Percentiles rank a stretch among this genome's conserved stretches.
phyloP scores from a whole-genome alignment of 305 asterid genomes.

The Fraxinus dipetala region DNA sequence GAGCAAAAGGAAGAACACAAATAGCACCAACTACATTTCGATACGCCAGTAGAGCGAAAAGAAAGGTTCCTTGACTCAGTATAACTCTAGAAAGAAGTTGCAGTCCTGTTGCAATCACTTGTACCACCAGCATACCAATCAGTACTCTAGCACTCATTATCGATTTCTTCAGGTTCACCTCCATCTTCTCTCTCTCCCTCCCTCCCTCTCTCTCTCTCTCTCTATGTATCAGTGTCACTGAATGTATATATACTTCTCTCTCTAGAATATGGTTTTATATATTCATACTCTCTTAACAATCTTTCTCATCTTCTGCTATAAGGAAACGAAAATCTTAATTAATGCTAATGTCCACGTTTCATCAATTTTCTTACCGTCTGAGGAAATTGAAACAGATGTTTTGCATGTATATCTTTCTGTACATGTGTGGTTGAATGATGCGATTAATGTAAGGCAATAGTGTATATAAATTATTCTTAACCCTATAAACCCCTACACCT shows the following conservation, averaged over 20 bases:
- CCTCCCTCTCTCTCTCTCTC: not conserved
- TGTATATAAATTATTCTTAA: not conserved
- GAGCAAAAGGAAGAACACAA: constrained; percentile 49
- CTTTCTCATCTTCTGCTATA: constrained; percentile 1
- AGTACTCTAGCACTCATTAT: constrained; percentile 29
- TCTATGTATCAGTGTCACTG: not conserved
- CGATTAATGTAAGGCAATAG: not conserved
- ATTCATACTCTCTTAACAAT: not conserved
- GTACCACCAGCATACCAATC: constrained; percentile 53
- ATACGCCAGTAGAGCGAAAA: constrained; percentile 51
- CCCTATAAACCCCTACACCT: not conserved
- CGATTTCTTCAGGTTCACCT: constrained; percentile 26
- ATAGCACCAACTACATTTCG: constrained; percentile 55
- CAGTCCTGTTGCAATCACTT: constrained; percentile 43
- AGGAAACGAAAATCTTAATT: not conserved
- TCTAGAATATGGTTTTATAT: not conserved
- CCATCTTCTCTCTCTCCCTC: constrained; percentile 16
- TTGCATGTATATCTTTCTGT: not conserved
- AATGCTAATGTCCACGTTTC: not conserved
- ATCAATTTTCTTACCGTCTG: not conserved
- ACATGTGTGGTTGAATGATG: not conserved
- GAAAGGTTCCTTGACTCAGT: constrained; percentile 42
- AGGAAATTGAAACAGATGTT: not conserved
- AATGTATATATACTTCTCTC: not conserved
- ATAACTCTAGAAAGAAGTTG: constrained; percentile 61